Percentiles rank a stretch among this genome's conserved stretches.
These are phyloP conservation scores for Hemileccinum rubropunctum DNA, from an alignment of 768 basidiomycete genomes.

Conservation along the genomic window DNA sequence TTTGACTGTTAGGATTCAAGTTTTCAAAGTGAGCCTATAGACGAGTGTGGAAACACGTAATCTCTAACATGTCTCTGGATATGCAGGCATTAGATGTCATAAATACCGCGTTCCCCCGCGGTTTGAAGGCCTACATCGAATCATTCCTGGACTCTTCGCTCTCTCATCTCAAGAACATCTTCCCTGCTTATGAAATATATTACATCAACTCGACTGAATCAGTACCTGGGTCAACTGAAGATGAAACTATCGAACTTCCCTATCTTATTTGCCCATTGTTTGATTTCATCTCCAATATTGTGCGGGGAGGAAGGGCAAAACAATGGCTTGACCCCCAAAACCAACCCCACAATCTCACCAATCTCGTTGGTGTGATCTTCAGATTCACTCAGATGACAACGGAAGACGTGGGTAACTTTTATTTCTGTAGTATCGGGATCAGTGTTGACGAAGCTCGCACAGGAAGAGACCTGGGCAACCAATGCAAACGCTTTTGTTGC, in stretches of 20 bases:
- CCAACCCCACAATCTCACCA: constrained; percentile 38
- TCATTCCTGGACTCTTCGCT: constrained; percentile 59
- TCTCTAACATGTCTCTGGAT: constrained; percentile 1
- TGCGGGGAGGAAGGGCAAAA: constrained; percentile 61
- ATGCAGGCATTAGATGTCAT: constrained; percentile 75
- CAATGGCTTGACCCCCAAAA: constrained; percentile 54
- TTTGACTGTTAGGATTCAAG: constrained; percentile 72
- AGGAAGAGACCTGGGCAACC: constrained; percentile 91
- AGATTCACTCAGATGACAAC: constrained; percentile 83
- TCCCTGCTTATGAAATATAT: constrained; percentile 57
- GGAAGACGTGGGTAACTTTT: constrained; percentile 66
- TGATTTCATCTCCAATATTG: constrained; percentile 71
- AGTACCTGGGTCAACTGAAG: constrained; percentile 67
- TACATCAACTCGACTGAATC: constrained; percentile 57
- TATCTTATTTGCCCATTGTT: constrained; percentile 76
- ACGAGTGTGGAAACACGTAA: neutral
- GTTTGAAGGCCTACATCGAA: constrained; percentile 60
- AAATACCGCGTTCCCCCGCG: constrained; percentile 77
- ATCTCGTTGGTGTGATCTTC: constrained; percentile 56
- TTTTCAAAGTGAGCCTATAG: constrained; percentile 65
- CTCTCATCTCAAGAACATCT: constrained; percentile 55
- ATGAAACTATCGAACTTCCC: constrained; percentile 70
- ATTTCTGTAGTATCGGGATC: neutral
- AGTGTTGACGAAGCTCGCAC: constrained; percentile 1
- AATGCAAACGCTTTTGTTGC: constrained; percentile 92